Evolutionary conservation across 169 alveolate species (phyloP), one percentile per base, ranked within the genome.

Genomic region (Haemoproteus tartakovskyi): DNA sequence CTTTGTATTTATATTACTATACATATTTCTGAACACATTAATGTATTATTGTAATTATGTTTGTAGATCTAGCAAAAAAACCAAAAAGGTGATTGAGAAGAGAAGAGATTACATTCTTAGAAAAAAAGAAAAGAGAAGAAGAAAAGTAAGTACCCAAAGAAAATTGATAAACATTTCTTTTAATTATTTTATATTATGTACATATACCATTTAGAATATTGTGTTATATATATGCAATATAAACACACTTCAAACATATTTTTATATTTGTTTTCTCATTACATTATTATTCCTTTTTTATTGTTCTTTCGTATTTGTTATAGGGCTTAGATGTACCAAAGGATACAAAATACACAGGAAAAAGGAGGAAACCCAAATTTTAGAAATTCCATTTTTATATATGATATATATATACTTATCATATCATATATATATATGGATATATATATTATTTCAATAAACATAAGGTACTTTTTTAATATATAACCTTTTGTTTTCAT

Each of bases 331-430:
- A 91, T 24, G 96, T 94, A 9, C 92, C 97, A 54, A 93, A 96
- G 24, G 98, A 96, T 79, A 91, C 98, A 27, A 95, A 94, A 79
- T 96, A 94, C 62, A 94, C 98, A 33, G 99, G 98, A 36, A 91
- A 98, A 79, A 94, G 89, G 63, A 94, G 99, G 85, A 87, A 84
- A 38, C 54, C 81, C 54, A 79, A 90, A 19, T 92, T 92, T 47
- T 92, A 81, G 64, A 45, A n/a, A n/a, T n/a, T n/a, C n/a, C n/a
- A n/a, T n/a, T n/a, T n/a, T n/a, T n/a, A n/a, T n/a, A n/a, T n/a
- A n/a, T n/a, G n/a, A n/a, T n/a, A n/a, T n/a, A n/a, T n/a, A n/a
- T n/a, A n/a, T n/a, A n/a, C n/a, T n/a, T n/a, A n/a, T n/a, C n/a
- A n/a, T n/a, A n/a, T n/a, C n/a, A n/a, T n/a, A n/a, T n/a, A n/a